These are phyloP conservation scores for Colletotrichum tropicale DNA, from an alignment of 2,329 filamentous ascomycete genomes.

Conservation along the genomic window DNA sequence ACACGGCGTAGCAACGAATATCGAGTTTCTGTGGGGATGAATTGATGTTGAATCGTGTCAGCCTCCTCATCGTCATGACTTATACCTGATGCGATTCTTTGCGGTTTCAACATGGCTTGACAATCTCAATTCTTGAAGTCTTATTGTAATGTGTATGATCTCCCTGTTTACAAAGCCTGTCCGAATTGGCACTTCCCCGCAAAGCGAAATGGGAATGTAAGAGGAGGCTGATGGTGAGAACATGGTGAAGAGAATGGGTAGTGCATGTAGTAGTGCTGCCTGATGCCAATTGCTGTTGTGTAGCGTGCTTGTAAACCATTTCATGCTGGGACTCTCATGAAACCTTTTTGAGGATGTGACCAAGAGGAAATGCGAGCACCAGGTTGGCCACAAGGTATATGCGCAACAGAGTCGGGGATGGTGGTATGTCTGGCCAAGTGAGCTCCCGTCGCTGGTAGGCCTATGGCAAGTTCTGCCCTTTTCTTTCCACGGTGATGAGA, in stretches of 20 bases:
- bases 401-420: too few relatives aligned
- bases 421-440: too few relatives aligned
- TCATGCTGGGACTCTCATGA: background rate
- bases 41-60: background rate
- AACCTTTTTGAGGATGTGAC: background rate
- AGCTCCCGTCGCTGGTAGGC: too few relatives aligned
- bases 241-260: background rate
- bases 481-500: background rate
- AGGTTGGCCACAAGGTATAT: background rate
- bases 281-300: background rate
- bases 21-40: background rate
- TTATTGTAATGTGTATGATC: too few relatives aligned
- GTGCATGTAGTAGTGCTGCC: background rate
- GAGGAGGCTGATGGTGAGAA: fast-evolving
- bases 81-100: background rate
- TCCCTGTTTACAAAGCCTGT: background rate
- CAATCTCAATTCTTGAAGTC: background rate
- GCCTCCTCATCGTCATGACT: background rate
- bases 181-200: fast-evolving
- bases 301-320: background rate
- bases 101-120: background rate
- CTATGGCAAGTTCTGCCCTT: too few relatives aligned
- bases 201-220: fast-evolving
- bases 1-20: background rate
- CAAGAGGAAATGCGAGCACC: background rate